Conservation (phyloP, 2,329 filamentous ascomycete genomes). For the Ustulina deusta region DNA sequence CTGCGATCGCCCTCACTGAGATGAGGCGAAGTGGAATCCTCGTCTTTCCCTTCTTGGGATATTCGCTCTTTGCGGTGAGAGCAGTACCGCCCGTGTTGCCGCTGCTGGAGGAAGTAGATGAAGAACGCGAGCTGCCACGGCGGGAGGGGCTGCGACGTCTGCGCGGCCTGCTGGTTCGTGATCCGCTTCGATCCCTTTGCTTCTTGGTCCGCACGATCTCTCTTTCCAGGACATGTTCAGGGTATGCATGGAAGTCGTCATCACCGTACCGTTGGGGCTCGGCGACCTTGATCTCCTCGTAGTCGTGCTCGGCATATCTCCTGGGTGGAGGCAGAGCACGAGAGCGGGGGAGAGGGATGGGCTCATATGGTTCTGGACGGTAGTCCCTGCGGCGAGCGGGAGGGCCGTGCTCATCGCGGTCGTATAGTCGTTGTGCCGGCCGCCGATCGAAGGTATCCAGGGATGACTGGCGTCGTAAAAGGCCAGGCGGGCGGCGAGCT, state of each 20-base stretch:
- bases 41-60: constrained; percentile 88
- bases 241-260: constrained; percentile 75
- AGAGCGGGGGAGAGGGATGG: constrained; percentile 77
- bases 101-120: constrained; percentile 59
- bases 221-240: constrained; percentile 70
- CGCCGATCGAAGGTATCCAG: constrained; percentile 90
- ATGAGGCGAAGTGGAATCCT: constrained; percentile 85
- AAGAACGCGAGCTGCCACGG: constrained; percentile 58
- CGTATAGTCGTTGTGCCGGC: constrained; percentile 64
- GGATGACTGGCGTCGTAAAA: constrained; percentile 86
- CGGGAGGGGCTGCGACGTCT: constrained; percentile 50
- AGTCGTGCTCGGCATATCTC: constrained; percentile 67
- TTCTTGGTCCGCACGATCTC: constrained; percentile 66
- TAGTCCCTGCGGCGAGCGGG: constrained; percentile 68
- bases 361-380: constrained; percentile 63
- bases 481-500: constrained; percentile 69
- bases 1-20: constrained; percentile 81
- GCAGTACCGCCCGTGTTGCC: constrained; percentile 59
- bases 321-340: constrained; percentile 70
- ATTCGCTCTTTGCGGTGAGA: constrained; percentile 67
- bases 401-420: constrained; percentile 66
- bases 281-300: constrained; percentile 75
- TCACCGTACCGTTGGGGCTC: constrained; percentile 77
- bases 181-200: constrained; percentile 59
- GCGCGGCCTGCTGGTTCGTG: constrained; percentile 53